Evolutionary conservation across 75 land plant genomes (phyloP).

Genomic region (Pinus taeda): DNA sequence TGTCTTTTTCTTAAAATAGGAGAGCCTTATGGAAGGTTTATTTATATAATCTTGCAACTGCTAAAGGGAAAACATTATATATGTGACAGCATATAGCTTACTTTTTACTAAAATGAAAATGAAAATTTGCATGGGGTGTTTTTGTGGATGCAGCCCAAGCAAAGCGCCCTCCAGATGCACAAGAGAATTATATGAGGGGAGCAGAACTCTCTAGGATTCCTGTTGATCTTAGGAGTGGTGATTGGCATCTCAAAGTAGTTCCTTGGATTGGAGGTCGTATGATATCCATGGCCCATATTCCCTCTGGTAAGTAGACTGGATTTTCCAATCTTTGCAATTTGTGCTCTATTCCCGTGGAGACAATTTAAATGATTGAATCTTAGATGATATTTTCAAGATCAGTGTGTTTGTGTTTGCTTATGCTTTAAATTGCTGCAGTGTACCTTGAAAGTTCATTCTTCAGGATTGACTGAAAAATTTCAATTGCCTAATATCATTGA

Average conservation of each 20-base stretch:
- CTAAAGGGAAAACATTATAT: background rate
- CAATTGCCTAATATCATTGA: too few relatives aligned
- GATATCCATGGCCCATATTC: slow-evolving; percentile 79
- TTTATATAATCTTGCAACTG: background rate
- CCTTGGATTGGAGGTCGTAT: slow-evolving; percentile 99
- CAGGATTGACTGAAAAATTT: too few relatives aligned
- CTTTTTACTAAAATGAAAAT: too few relatives aligned
- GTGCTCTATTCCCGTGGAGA: too few relatives aligned
- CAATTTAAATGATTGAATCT: too few relatives aligned
- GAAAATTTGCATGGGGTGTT: background rate
- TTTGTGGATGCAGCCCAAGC: slow-evolving; percentile 39
- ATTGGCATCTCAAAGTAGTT: slow-evolving; percentile 68
- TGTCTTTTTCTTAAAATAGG: background rate
- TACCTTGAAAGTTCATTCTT: too few relatives aligned
- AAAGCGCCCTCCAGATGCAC: slow-evolving; percentile 43
- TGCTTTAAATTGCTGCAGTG: too few relatives aligned
- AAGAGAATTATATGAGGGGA: slow-evolving; percentile 53
- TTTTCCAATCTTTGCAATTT: too few relatives aligned
- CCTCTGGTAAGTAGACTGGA: slow-evolving; percentile 47
- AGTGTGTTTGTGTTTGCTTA: too few relatives aligned
- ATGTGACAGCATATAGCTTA: too few relatives aligned
- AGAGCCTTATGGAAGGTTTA: background rate
- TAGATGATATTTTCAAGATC: too few relatives aligned
- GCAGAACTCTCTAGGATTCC: slow-evolving; percentile 54
- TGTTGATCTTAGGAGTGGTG: slow-evolving; percentile 61